A percentile compares a stretch with the other conserved stretches of the same genome.
Conservation (phyloP, 805 yeast genomes). For the Candida stauntonica region DNA sequence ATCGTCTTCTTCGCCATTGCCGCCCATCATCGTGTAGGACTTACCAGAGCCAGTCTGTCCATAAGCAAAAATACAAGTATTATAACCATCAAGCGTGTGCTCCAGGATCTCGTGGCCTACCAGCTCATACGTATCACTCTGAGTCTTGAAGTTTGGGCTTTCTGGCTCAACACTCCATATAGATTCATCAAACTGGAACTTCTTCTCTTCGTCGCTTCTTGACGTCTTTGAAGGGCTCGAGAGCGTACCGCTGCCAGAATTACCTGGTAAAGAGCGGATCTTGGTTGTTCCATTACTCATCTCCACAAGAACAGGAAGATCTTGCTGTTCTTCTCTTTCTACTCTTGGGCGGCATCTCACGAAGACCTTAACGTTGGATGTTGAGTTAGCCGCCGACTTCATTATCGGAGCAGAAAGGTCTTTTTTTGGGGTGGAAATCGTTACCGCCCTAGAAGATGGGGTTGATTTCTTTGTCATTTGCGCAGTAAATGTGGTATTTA, state of each 20-base stretch:
- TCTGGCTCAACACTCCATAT: conserved; percentile 42
- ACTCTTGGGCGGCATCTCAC: conserved; percentile 49
- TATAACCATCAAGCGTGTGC: conserved; percentile 65
- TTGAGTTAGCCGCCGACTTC: neutral
- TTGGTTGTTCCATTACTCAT: conserved; percentile 18
- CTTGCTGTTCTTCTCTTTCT: conserved; percentile 16
- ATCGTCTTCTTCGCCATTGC: conserved; percentile 40
- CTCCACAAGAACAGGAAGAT: conserved; percentile 16
- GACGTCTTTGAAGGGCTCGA: conserved; percentile 14
- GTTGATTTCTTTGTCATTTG: neutral
- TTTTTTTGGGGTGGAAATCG: no score
- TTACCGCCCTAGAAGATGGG: neutral
- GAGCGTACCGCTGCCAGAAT: no score
- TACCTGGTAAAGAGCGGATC: no score
- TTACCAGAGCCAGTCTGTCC: conserved; percentile 88
- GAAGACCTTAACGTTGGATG: conserved; percentile 40
- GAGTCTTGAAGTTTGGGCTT: conserved; percentile 37
- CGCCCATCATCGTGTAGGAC: conserved; percentile 76
- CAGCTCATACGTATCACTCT: conserved; percentile 44
- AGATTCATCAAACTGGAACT: conserved; percentile 48
- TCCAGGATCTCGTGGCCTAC: conserved; percentile 57
- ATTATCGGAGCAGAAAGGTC: no score
- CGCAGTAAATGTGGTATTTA: neutral
- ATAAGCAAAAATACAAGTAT: conserved; percentile 71
- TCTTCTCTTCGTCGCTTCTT: conserved; percentile 21